phyloP scores from a whole-genome alignment of 2,329 filamentous ascomycete species.

The Epichloe glyceriae region DNA sequence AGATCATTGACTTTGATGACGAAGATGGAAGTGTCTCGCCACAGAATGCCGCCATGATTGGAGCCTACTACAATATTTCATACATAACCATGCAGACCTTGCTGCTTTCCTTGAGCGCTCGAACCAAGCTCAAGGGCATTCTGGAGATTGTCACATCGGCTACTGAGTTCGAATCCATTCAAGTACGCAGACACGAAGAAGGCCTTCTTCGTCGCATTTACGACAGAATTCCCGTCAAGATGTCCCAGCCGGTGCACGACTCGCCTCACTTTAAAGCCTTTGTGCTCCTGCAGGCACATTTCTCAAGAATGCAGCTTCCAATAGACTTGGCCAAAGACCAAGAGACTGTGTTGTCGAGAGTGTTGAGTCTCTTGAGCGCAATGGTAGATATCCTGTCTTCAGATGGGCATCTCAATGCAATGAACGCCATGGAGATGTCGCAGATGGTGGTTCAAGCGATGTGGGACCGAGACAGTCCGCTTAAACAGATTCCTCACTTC shows the following conservation, averaged over 20 bases:
- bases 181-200: slow-evolving; percentile 88
- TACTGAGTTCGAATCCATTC: slow-evolving; percentile 89
- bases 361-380: slow-evolving; percentile 77
- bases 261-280: slow-evolving; percentile 98
- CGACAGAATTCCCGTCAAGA: slow-evolving; percentile 88
- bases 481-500: slow-evolving; percentile 98
- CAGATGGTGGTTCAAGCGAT: slow-evolving; percentile 98
- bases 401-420: slow-evolving; percentile 90
- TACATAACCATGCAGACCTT: slow-evolving; percentile 99
- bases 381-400: slow-evolving; percentile 92
- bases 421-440: slow-evolving; percentile 98
- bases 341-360: slow-evolving; percentile 71
- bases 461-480: slow-evolving; percentile 94
- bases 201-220: slow-evolving; percentile 81
- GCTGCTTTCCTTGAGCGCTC: slow-evolving; percentile 73
- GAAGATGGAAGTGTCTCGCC: slow-evolving; percentile 83
- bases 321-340: slow-evolving; percentile 95
- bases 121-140: slow-evolving; percentile 92
- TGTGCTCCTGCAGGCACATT: slow-evolving; percentile 92
- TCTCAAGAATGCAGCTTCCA: slow-evolving; percentile 91
- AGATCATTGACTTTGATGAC: slow-evolving; percentile 91
- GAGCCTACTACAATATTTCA: slow-evolving; percentile 97
- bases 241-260: slow-evolving; percentile 73
- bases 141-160: slow-evolving; percentile 95
- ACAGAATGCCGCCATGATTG: slow-evolving; percentile 94